Conservation (phyloP, 2,329 filamentous ascomycete species). For the Lachnellula hyalina region DNA sequence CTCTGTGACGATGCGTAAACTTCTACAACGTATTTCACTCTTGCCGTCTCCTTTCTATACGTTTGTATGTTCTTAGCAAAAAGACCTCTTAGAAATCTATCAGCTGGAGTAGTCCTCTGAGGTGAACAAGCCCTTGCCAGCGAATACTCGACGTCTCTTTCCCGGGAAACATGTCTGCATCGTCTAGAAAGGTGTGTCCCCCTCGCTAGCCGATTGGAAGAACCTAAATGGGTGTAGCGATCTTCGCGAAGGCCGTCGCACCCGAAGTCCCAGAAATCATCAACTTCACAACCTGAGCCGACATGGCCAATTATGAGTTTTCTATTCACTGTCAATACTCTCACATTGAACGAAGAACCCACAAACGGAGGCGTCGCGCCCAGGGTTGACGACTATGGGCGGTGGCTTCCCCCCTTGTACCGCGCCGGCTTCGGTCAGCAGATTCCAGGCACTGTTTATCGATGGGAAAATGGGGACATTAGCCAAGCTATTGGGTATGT, state of each 20-base stretch:
- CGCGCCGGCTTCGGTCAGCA: background rate
- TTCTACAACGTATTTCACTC: too few relatives aligned
- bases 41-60: too few relatives aligned
- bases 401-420: background rate
- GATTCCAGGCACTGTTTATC: background rate
- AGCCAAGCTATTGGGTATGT: background rate
- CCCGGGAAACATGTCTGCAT: too few relatives aligned
- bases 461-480: background rate
- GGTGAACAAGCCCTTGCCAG: too few relatives aligned
- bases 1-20: too few relatives aligned
- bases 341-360: background rate
- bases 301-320: background rate
- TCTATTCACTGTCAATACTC: background rate
- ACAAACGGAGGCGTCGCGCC: background rate
- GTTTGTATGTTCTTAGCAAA: too few relatives aligned
- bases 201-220: background rate
- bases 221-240: background rate
- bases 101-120: too few relatives aligned
- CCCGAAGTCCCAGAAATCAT: background rate
- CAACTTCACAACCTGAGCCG: background rate
- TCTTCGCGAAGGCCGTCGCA: background rate
- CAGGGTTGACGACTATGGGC: background rate
- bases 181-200: background rate
- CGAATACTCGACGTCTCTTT: too few relatives aligned
- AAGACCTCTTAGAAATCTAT: too few relatives aligned